Evolutionary conservation across 2,329 filamentous ascomycete species (phyloP), one percentile per base, ranked within the genome.

Genomic region (Thelonectria discophora): DNA sequence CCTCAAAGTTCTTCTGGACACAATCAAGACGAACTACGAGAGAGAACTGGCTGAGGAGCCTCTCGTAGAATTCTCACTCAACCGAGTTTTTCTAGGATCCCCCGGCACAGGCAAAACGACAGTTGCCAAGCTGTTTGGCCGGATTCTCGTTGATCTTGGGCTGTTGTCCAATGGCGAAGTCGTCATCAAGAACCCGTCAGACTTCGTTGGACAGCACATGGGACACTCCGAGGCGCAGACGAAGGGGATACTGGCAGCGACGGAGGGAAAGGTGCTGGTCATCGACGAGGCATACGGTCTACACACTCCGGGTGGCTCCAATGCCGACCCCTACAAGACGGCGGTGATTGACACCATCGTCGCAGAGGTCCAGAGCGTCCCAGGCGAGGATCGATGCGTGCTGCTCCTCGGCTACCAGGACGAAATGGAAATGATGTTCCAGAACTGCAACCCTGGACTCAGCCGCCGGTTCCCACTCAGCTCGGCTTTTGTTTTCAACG

Each of bases 271-370:
- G 65, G 90, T 94, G 0, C 81, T 94, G 0, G 85, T 94, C 13
- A 93, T 94, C 3, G 91, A 94, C 63, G 91, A 95, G 71, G 91
- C 91, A 0, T 94, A 94, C 65, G 86, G 87, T 34, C 79, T 94
- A 0, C 84, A 81, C 47, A 74, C 77, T 1, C 80, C 80, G 78
- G 72, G 73, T 2, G 73, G 61, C 1, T 63, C 62, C 0, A 3
- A 55, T 0, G 64, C 60, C 0, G 78, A 79, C 12, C 71, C 75
- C 0, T 93, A 77, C 76, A 90, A 86, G 69, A 83, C 80, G 0
- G 88, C 87, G 0, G 88, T 93, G 0, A 81, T 93, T 2, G 90
- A 93, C 65, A 92, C 89, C 0, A 87, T 93, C 6, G 90, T 93
- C 0, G 88, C 89, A 0, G 88, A 92, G 65, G 84, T 93, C 0